phyloP scores from a whole-genome alignment of 495 filamentous ascomycete genomes.

The Aspergillus indologenus region DNA sequence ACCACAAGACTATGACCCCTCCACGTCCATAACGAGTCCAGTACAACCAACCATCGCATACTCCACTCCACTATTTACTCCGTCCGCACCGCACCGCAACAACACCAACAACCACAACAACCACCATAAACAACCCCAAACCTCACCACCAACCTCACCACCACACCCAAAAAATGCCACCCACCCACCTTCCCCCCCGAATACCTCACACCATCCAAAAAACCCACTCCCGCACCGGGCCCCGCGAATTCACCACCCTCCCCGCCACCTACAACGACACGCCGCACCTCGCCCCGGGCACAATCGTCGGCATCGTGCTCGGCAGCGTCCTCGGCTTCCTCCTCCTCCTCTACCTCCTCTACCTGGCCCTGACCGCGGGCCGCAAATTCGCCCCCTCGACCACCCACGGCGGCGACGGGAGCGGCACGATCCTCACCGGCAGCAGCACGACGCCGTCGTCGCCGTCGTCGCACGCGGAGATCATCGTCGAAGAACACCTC shows the following conservation, averaged over 20 bases:
- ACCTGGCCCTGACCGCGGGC: conserved; percentile 57
- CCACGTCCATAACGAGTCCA: too few relatives aligned
- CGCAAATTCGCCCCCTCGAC: conserved; percentile 24
- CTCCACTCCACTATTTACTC: neutral
- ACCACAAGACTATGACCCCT: too few relatives aligned
- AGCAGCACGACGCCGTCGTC: too few relatives aligned
- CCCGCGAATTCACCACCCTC: conserved; percentile 32
- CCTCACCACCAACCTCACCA: too few relatives aligned
- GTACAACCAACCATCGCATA: conserved; percentile 1
- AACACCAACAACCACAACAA: neutral
- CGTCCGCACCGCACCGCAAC: neutral
- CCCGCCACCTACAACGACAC: conserved; percentile 66
- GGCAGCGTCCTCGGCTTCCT: conserved; percentile 81
- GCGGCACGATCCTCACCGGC: conserved; percentile 8
- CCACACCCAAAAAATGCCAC: neutral
- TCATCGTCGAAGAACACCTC: conserved; percentile 18
- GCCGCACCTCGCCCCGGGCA: conserved; percentile 61
- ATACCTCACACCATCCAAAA: conserved; percentile 8
- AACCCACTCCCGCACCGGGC: neutral
- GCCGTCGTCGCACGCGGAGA: conserved; percentile 8
- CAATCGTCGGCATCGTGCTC: conserved; percentile 79
- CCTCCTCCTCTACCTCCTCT: conserved; percentile 71
- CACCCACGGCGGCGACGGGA: neutral
- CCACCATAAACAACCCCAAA: conserved; percentile 1
- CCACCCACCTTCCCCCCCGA: neutral